Base-by-base conservation (phyloP, 1,284 basidiomycete species). In the Microbotryomycetes sp. region DNA sequence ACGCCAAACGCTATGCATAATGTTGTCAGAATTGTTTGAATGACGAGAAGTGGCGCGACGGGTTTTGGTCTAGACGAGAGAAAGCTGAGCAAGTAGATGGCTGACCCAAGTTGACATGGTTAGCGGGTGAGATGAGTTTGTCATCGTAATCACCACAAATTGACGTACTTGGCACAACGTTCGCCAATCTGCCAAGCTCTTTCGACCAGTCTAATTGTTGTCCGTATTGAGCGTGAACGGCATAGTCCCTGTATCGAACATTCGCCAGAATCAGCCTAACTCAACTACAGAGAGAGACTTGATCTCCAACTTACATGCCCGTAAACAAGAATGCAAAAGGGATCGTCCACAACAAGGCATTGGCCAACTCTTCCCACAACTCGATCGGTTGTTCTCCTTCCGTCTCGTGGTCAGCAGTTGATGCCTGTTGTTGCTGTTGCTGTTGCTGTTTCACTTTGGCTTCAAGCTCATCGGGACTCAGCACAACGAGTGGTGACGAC, bases 121-220 rank as follows among this genome's bases (percentile, higher is more conserved):
- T 30, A 69, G 58, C 5, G 67, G 61, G 46, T 60, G 62, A 29
- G 70, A 68, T 1, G 63, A 68, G 1, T 19, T 42, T 42, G 9
- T 19, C 9, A 42, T 9, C 19, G 36, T 12, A 9, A 42, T 42
- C 12, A 9, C 36, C 9, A 19, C 36, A 42, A 42, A 19, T 42
- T 65, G 59, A 6, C 71, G 68, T 5, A 73, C 74, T 49, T 53
- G 73, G 62, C 62, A 75, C 49, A 70, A 75, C 61, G 71, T 68
- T 66, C 29, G 59, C 25, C 4, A 68, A 46, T 16, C 62, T 56
- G 4, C n/a, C 3, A 26, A 66, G 16, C 28, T 68, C 66, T 6
- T 59, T 47, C 6, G 25, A n/a, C 7, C 47, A 29, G 1, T 31
- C 49, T 15, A 66, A 59, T n/a, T 50, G 46, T 30, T 59, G 54